These are phyloP conservation scores for Dictyostelium firmibasis DNA, from an alignment of 78 protist genomes.

Conservation along the genomic window DNA sequence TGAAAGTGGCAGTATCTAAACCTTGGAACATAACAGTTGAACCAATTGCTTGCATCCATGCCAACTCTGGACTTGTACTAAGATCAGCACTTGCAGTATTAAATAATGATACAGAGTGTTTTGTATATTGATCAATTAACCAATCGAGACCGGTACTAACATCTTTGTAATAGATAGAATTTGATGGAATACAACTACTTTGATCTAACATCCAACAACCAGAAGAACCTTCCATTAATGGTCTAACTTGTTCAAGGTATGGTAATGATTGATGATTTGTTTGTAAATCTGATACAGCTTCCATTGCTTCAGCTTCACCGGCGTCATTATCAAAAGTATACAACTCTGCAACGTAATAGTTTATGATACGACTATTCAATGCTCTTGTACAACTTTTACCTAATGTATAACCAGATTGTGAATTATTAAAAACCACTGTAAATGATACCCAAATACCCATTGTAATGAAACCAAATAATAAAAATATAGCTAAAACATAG, in stretches of 20 bases:
- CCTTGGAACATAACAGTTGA: not conserved
- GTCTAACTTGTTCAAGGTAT: not conserved
- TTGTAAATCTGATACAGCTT: not conserved
- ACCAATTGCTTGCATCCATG: constrained; percentile 28
- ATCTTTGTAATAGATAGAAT: not conserved
- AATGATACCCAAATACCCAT: constrained; percentile 51
- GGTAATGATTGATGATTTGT: constrained; percentile 26
- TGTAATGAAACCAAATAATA: constrained; percentile 57
- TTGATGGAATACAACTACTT: not conserved
- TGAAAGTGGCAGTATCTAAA: constrained; percentile 1
- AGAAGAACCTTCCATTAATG: constrained; percentile 51
- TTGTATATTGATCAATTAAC: not conserved
- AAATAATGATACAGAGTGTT: not conserved
- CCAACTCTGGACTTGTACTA: not conserved
- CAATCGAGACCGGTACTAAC: constrained; percentile 31
- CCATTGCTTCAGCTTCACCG: not conserved
- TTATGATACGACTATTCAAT: too few species aligned
- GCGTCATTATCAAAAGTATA: too few species aligned
- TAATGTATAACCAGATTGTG: constrained; percentile 1
- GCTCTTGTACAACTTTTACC: not conserved
- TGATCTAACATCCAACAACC: constrained; percentile 18
- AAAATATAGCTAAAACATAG: constrained; percentile 9
- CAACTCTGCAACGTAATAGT: not conserved
- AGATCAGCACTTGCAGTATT: not conserved
- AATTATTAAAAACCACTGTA: not conserved